These are phyloP conservation scores for Blepharisma stoltei DNA, from an alignment of 73 alveolate genomes.

Conservation along the genomic window DNA sequence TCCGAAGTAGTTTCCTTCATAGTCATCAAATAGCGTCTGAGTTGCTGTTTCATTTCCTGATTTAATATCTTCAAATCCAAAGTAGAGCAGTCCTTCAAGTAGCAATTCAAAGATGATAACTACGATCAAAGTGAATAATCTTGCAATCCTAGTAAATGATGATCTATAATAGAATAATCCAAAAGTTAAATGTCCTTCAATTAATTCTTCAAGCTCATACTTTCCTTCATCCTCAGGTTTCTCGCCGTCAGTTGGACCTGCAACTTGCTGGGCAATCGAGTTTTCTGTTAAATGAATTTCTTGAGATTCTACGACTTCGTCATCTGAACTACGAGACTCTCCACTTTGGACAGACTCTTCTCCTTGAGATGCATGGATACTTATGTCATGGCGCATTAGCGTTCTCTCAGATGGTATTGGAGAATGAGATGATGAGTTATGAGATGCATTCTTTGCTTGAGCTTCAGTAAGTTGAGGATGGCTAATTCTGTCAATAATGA, in stretches of 20 bases:
- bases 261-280: background rate
- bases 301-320: background rate
- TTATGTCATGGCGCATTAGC: too few species aligned
- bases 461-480: too few species aligned
- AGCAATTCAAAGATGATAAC: background rate
- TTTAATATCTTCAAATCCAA: background rate
- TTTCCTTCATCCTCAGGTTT: background rate
- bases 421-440: too few species aligned
- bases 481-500: too few species aligned
- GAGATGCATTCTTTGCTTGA: too few species aligned
- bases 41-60: background rate
- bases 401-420: too few species aligned
- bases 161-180: background rate
- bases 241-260: background rate
- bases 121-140: background rate
- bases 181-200: constrained; percentile 21
- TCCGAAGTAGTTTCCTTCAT: constrained; percentile 17
- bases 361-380: background rate
- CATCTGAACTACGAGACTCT: background rate
- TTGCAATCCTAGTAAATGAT: background rate
- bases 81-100: background rate
- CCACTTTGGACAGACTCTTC: background rate
- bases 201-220: background rate
- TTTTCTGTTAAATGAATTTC: background rate
- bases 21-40: background rate